Evolutionary conservation across 2,329 filamentous ascomycete genomes (phyloP), one percentile per base, ranked within the genome.

Genomic region (Clonostachys sp.): DNA sequence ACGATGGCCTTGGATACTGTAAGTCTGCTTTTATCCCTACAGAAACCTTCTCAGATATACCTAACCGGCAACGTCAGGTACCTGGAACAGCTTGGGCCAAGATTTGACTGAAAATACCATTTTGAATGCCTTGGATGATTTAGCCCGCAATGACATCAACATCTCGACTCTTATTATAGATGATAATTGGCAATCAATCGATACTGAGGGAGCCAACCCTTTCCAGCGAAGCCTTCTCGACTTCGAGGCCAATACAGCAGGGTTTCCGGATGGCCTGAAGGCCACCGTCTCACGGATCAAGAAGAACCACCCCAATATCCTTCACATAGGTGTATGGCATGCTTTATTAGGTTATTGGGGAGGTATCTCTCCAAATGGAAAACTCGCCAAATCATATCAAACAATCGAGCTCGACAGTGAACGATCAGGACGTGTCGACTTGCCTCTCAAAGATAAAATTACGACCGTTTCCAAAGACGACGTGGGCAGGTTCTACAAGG

Each of bases 321-420:
- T 87, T 50, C 87, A 96, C 56, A 80, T 97, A 45, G 89, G 89
- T 12, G 92, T 97, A 1, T 99, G 94, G 94, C 94, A 99, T 68
- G 89, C 92, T 1, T 74, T 97, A 1, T 64, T 87, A 45, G 86
- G 91, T 3, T 96, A 96, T 63, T 96, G 94, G 94, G 92, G 90
- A 42, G 91, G 91, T 0, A 83, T 99, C 12, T 81, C 89, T 1
- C 84, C 87, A 0, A 67, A 80, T 6, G 88, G 91, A 1, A 77
- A 83, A 43, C 81, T 99, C 44, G 87, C 87, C 0, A 73, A 84
- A 53, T 78, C 77, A 1, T 99, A 97, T 69, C 87, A 89, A 61
- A 95, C 90, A 0, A 70, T 84, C 3, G 74, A 76, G 44, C 20
- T 83, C 2, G 63, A 78, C 3, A 30, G 24, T 30, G 24, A 30